phyloP scores from a whole-genome alignment of 2,329 filamentous ascomycete genomes.

The Exophiala bonariae region DNA sequence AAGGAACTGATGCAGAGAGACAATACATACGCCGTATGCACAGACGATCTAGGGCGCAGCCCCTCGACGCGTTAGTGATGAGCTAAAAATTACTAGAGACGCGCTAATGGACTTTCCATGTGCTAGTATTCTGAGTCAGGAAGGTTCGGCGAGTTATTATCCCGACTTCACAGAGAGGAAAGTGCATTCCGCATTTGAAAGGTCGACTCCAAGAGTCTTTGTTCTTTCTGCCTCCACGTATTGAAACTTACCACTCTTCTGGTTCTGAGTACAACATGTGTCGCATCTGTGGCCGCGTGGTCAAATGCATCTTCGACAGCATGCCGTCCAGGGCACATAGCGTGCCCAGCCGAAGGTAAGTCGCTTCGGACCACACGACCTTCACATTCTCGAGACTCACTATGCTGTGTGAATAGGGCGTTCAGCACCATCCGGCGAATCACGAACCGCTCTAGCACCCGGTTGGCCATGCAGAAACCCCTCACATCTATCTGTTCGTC shows the following conservation, averaged over 20 bases:
- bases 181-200: neutral
- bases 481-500: no score
- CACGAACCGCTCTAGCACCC: neutral
- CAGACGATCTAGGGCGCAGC: no score
- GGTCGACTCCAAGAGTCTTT: no score
- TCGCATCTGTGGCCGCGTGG: conserved; percentile 27
- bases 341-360: conserved; percentile 23
- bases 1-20: neutral
- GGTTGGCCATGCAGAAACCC: no score
- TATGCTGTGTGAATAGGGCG: conserved; percentile 12
- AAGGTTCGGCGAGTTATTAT: conserved; percentile 21
- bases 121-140: neutral
- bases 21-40: no score
- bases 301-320: conserved; percentile 29
- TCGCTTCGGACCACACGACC: neutral
- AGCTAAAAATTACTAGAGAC: no score
- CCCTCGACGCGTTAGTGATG: no score
- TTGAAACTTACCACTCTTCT: no score
- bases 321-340: conserved; percentile 27
- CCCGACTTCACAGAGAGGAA: no score
- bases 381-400: conserved; percentile 5
- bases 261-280: no score
- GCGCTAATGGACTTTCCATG: no score
- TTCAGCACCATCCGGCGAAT: conserved; percentile 24
- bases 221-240: no score